Percentiles rank a stretch among this genome's conserved stretches.
These are phyloP conservation scores for Sungouiella blattae DNA, from an alignment of 805 yeast species.

Conservation along the genomic window DNA sequence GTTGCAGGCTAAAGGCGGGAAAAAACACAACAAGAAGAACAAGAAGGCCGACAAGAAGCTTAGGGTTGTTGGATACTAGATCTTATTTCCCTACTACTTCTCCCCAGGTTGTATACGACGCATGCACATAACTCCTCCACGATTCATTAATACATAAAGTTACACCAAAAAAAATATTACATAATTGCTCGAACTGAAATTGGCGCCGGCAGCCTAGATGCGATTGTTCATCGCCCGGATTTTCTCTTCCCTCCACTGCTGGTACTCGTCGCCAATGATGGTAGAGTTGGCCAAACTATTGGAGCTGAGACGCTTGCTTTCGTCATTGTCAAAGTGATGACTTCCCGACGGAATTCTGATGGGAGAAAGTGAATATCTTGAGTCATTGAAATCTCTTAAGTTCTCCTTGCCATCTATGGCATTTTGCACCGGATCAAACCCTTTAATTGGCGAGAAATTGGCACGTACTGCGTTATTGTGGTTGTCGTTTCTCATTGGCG, in stretches of 20 bases:
- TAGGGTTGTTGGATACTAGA: conserved; percentile 15
- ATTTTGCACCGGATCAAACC: not conserved
- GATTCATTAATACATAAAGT: not conserved
- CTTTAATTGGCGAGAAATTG: conserved; percentile 2
- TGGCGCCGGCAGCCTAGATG: no score
- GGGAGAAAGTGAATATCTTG: conserved; percentile 8
- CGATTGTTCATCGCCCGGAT: conserved; percentile 21
- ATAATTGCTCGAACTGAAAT: no score
- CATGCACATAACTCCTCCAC: not conserved
- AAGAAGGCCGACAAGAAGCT: conserved; percentile 56
- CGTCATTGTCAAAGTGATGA: conserved; percentile 5
- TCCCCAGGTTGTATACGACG: no score
- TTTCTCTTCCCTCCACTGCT: conserved; percentile 37
- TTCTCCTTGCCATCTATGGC: conserved; percentile 19
- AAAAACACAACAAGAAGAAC: conserved; percentile 74
- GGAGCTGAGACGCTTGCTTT: conserved; percentile 14
- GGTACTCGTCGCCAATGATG: conserved; percentile 38
- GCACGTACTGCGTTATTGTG: conserved; percentile 1
- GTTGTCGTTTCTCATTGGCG: conserved; percentile 9
- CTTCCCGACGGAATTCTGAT: conserved; percentile 11
- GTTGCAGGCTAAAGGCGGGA: conserved; percentile 28
- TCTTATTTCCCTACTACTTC: not conserved
- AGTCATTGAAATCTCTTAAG: conserved; percentile 2
- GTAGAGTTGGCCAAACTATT: conserved; percentile 35
- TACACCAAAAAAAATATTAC: not conserved